These are phyloP conservation scores for Hypoxylon fragiforme DNA, from an alignment of 495 filamentous ascomycete species.

Conservation along the genomic window DNA sequence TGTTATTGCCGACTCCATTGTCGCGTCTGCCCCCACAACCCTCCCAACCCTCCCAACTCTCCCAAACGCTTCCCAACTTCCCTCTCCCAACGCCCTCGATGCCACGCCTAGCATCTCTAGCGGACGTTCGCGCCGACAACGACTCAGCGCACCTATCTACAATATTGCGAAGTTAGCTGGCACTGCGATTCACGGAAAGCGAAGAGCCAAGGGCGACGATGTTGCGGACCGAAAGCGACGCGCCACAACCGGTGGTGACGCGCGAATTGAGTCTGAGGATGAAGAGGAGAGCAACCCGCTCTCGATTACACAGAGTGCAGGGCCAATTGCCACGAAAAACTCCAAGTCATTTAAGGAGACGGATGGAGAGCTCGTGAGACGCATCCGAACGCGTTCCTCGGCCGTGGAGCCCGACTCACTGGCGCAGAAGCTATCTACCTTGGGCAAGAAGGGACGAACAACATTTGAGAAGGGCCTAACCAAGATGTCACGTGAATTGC, in stretches of 20 bases:
- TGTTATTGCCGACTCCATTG: constrained; percentile 44
- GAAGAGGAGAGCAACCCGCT: constrained; percentile 18
- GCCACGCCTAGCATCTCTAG: no score
- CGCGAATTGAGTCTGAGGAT: constrained; percentile 22
- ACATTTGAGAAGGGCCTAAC: constrained; percentile 43
- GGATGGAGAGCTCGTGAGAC: constrained; percentile 41
- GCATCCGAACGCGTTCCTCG: constrained; percentile 48
- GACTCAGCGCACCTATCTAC: constrained; percentile 54
- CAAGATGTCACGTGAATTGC: constrained; percentile 51
- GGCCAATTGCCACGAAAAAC: constrained; percentile 28
- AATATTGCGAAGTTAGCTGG: constrained; percentile 57
- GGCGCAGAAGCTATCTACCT: constrained; percentile 46
- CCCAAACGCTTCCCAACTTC: constrained; percentile 5
- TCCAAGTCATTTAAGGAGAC: constrained; percentile 39
- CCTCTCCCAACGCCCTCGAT: no score
- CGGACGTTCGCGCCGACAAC: constrained; percentile 49
- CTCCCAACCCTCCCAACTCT: not conserved
- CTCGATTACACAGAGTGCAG: constrained; percentile 9
- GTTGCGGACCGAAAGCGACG: constrained; percentile 44
- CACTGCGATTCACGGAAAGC: constrained; percentile 48
- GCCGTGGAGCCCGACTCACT: constrained; percentile 51
- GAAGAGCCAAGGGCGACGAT: constrained; percentile 44
- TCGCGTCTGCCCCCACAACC: constrained; percentile 35
- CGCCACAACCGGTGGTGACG: constrained; percentile 46
- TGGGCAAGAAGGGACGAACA: constrained; percentile 52